phyloP scores from a whole-genome alignment of 202 grass and related monocot species.

The Zizania palustris region DNA sequence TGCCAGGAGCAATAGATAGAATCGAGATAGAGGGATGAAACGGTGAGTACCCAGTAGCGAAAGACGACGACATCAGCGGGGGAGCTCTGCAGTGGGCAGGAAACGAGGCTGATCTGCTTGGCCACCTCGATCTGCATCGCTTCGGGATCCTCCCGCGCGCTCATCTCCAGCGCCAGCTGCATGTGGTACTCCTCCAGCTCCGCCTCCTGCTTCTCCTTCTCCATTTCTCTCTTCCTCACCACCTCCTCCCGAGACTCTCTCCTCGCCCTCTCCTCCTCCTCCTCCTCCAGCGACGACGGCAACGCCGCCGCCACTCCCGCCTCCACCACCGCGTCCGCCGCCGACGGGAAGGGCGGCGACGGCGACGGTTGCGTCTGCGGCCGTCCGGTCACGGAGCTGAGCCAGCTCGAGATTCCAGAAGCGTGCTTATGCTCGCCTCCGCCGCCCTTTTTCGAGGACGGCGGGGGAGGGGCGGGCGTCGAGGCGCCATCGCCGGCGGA shows the following conservation, averaged over 20 bases:
- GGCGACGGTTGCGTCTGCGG: conserved; percentile 19
- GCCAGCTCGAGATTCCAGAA: conserved; percentile 71
- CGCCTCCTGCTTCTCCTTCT: conserved; percentile 54
- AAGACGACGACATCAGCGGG: conserved; percentile 79
- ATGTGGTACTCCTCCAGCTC: conserved; percentile 92
- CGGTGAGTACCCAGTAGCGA: conserved; percentile 74
- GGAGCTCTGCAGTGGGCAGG: conserved; percentile 68
- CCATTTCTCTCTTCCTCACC: conserved; percentile 34
- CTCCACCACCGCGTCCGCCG: too few species aligned
- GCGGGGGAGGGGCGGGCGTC: conserved; percentile 34
- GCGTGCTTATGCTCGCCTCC: conserved; percentile 34
- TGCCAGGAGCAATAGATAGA: neutral
- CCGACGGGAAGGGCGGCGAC: neutral
- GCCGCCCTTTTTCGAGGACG: conserved; percentile 42
- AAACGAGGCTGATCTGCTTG: conserved; percentile 98
- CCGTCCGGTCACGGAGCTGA: conserved; percentile 72
- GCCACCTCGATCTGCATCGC: conserved; percentile 94
- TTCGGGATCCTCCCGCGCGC: conserved; percentile 88
- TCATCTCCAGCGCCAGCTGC: conserved; percentile 92
- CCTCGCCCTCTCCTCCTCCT: conserved; percentile 22
- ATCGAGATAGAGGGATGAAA: conserved; percentile 5
- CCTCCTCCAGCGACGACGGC: conserved; percentile 28
- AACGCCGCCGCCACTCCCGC: conserved; percentile 28
- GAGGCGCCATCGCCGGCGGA: conserved; percentile 52
- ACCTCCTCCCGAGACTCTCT: conserved; percentile 30